Percentiles rank a stretch among this genome's conserved stretches.
phyloP scores from a whole-genome alignment of 1,139 yeast species.

The Sugiyamaella paludigena region DNA sequence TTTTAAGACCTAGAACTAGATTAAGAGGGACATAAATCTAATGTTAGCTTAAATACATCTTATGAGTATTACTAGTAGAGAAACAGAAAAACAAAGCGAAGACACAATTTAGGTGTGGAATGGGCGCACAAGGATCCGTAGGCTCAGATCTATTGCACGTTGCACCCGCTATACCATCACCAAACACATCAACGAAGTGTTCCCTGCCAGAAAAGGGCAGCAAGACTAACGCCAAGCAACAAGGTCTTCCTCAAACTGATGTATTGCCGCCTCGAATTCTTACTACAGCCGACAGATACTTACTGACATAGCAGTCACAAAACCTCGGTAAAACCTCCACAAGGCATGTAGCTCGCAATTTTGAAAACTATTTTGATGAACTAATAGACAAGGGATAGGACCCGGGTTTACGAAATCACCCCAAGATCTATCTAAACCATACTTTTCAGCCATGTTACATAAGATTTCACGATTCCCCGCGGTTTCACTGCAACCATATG shows the following conservation, averaged over 20 bases:
- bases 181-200: too few species aligned
- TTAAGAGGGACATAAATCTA: slow-evolving; percentile 31
- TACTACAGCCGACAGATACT: too few species aligned
- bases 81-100: slow-evolving; percentile 21
- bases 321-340: slow-evolving; percentile 41
- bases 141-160: too few species aligned
- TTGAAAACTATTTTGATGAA: slow-evolving; percentile 39
- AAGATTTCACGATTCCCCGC: slow-evolving; percentile 33
- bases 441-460: slow-evolving; percentile 31
- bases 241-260: too few species aligned
- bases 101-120: slow-evolving; percentile 30
- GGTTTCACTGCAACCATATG: slow-evolving; percentile 41
- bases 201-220: too few species aligned
- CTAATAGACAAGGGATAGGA: slow-evolving; percentile 42
- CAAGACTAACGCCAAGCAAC: too few species aligned
- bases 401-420: slow-evolving; percentile 34
- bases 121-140: too few species aligned
- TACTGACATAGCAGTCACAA: slow-evolving; percentile 36
- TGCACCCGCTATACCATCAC: too few species aligned
- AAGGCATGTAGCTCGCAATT: slow-evolving; percentile 43
- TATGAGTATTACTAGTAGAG: neutral
- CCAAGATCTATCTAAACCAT: slow-evolving; percentile 31
- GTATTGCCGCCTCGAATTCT: too few species aligned
- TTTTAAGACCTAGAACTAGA: slow-evolving; percentile 17
- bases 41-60: neutral